Base-by-base conservation (phyloP, 2,329 filamentous ascomycete species). In the Lecanicillium sp. region DNA sequence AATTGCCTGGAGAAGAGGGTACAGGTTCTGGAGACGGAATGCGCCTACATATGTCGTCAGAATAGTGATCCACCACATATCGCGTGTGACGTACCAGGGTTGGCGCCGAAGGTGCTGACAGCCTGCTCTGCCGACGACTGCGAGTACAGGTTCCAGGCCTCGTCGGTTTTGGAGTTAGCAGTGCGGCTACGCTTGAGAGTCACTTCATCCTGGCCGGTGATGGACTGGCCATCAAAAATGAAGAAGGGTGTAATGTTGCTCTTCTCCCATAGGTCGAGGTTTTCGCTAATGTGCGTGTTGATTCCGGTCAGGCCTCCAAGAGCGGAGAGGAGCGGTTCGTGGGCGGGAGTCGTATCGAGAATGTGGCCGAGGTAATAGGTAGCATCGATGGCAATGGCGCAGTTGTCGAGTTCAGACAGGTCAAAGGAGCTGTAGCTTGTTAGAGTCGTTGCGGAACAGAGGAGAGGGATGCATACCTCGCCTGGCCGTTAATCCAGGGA, bases 91-190 rank as follows among this genome's bases (percentile, higher is more conserved):
- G 55, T 77, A 90, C 88, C 84, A 57, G 85, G 85, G 62, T 84
- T 84, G 40, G 68, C 66, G 53, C 90, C 90, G 69, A 97, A 97
- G n/a, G 85, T 84, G 49, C 78, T 73, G 6, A 97, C 91, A 14
- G 93, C 90, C 55, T 86, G 78, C 54, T 86, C 81, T 12, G 90
- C 87, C 58, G 88, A 77, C 46, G 87, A 83, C 54, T 84, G 79
- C 60, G 90, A 86, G 67, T 98, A 98, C 39, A 94, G 70, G 3
- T 80, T 78, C 91, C 93, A 98, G 4, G 91, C 93, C 50, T 84
- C 73, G 55, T 87, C 79, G 44, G 88, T 89, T 55, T 84, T 83
- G 52, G 78, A 67, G 54, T 84, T 83, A 55, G 88, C 86, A 24
- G 75, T 74, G 41, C 77, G 77, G 21, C 79, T 80, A 38, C 79